phyloP scores from a whole-genome alignment of 2,329 filamentous ascomycete genomes.

The Simplicillium sp. region DNA sequence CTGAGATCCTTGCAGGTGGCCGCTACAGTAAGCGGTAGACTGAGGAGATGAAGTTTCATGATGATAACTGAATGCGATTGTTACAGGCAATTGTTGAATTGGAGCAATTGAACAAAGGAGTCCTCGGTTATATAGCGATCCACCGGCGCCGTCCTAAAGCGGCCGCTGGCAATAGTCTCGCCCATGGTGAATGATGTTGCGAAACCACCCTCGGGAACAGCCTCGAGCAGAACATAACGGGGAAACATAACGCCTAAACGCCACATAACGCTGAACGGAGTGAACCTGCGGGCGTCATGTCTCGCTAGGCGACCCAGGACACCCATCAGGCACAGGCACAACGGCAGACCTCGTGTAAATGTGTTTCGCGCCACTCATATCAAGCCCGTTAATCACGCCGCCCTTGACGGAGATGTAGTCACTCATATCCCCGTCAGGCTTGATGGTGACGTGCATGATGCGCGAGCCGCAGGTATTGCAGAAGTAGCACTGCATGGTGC shows the following conservation, averaged over 20 bases:
- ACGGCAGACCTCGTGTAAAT: constrained; percentile 36
- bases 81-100: too few species aligned
- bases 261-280: too few species aligned
- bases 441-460: constrained; percentile 32
- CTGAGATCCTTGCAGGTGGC: background rate
- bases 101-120: too few species aligned
- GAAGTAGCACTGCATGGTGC: constrained; percentile 32
- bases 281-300: background rate
- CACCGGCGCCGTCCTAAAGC: too few species aligned
- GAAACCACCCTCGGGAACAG: too few species aligned
- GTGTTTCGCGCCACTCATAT: constrained; percentile 28
- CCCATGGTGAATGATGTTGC: too few species aligned
- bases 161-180: too few species aligned
- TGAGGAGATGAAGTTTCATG: too few species aligned
- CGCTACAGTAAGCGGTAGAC: too few species aligned
- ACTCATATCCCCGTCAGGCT: constrained; percentile 25
- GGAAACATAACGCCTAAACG: background rate
- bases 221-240: too few species aligned
- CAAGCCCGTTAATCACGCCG: constrained; percentile 30
- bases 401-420: constrained; percentile 34
- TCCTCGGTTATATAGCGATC: too few species aligned
- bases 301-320: constrained; percentile 9
- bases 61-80: too few species aligned
- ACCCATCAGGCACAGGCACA: constrained; percentile 29
- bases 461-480: constrained; percentile 33